Conservation (phyloP, 2,329 filamentous ascomycete genomes). For the Cladorrhinum sp. region DNA sequence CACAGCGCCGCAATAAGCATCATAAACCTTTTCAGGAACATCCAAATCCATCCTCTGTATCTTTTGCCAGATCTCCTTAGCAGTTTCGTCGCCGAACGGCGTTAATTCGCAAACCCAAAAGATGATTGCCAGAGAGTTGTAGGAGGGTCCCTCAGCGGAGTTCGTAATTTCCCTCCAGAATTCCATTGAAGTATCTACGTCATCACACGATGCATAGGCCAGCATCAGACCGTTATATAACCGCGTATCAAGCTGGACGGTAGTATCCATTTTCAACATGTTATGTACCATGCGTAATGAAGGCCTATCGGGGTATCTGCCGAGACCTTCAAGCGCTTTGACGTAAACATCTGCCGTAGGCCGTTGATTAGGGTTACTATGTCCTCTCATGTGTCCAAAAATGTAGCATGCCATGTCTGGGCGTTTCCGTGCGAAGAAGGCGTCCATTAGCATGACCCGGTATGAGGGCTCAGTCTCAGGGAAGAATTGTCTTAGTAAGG, state of each 20-base stretch:
- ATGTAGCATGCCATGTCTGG: conserved; percentile 82
- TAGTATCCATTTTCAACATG: conserved; percentile 89
- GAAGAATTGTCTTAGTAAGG: conserved; percentile 64
- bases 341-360: conserved; percentile 76
- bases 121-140: conserved; percentile 74
- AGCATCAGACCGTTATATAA: conserved; percentile 85
- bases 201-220: conserved; percentile 70
- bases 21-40: conserved; percentile 69
- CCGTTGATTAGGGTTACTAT: conserved; percentile 58
- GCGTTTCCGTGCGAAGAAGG: conserved; percentile 74
- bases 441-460: conserved; percentile 72
- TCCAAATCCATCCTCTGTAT: conserved; percentile 74
- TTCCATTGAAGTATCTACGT: conserved; percentile 64
- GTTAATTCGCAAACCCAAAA: conserved; percentile 72
- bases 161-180: conserved; percentile 84
- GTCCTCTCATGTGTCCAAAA: conserved; percentile 91
- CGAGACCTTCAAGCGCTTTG: conserved; percentile 72
- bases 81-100: conserved; percentile 55
- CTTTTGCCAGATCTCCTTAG: conserved; percentile 68
- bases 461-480: conserved; percentile 62
- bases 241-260: conserved; percentile 70
- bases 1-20: conserved; percentile 72
- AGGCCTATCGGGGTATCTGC: conserved; percentile 56
- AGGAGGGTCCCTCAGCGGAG: conserved; percentile 81
- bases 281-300: conserved; percentile 78